These are phyloP conservation scores for Lyophyllum semitale DNA, from an alignment of 768 basidiomycete species.

Conservation along the genomic window DNA sequence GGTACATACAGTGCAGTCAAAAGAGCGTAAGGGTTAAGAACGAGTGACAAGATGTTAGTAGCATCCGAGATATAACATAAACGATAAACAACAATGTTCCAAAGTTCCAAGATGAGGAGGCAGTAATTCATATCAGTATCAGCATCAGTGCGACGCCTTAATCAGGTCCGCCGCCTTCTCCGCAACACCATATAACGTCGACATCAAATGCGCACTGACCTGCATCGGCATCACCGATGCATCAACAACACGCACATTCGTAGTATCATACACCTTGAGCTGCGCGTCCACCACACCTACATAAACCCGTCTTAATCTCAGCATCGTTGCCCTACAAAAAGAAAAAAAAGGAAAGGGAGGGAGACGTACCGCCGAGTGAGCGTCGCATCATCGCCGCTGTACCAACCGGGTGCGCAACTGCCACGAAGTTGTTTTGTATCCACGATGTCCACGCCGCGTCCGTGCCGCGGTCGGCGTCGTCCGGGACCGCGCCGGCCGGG, in stretches of 20 bases:
- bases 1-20: too few relatives aligned
- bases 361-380: slow-evolving; percentile 33
- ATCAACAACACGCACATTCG: slow-evolving; percentile 54
- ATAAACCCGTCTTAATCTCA: too few relatives aligned
- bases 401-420: slow-evolving; percentile 51
- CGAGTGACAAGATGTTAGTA: too few relatives aligned
- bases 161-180: slow-evolving; percentile 57
- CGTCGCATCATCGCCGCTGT: slow-evolving; percentile 47
- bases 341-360: background rate
- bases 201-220: slow-evolving; percentile 46
- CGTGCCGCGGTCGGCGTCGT: slow-evolving; percentile 43
- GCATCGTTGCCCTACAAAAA: background rate
- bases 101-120: too few relatives aligned
- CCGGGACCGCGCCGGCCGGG: slow-evolving; percentile 43
- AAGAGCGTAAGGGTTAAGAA: too few relatives aligned
- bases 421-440: slow-evolving; percentile 42
- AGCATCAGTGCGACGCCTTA: slow-evolving; percentile 37
- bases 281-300: slow-evolving; percentile 52
- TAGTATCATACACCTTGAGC: slow-evolving; percentile 46
- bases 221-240: slow-evolving; percentile 51
- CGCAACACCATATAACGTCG: slow-evolving; percentile 55
- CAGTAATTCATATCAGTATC: too few relatives aligned
- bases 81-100: too few relatives aligned
- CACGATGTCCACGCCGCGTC: slow-evolving; percentile 48
- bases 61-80: too few relatives aligned